Evolutionary conservation across 306 rosid species (phyloP).

Genomic region (Phaseolus lunatus): DNA sequence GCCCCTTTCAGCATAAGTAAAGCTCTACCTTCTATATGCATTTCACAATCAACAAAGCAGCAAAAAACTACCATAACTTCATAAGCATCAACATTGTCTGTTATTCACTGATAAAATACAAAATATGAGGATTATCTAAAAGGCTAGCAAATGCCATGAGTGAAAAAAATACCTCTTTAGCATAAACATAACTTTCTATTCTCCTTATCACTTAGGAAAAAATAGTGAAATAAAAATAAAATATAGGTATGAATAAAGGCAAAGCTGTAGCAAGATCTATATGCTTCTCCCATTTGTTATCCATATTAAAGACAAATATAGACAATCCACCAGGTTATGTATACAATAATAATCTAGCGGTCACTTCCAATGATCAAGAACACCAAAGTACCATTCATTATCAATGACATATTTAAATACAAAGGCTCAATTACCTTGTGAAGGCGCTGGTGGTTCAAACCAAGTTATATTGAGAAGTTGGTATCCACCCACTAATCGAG

Average conservation of each 20-base stretch:
- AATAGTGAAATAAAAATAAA: constrained; percentile 25
- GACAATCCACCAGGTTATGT: neutral
- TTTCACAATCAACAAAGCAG: constrained; percentile 22
- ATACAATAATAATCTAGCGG: constrained; percentile 24
- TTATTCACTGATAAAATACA: constrained; percentile 22
- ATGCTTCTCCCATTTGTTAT: constrained; percentile 12
- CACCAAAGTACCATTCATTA: constrained; percentile 26
- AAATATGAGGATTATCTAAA: neutral
- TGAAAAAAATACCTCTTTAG: neutral
- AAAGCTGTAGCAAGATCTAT: constrained; percentile 5
- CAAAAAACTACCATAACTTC: neutral
- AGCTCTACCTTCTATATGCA: constrained; percentile 21
- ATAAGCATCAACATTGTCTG: constrained; percentile 13
- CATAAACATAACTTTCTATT: constrained; percentile 14
- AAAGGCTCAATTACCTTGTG: constrained; percentile 64
- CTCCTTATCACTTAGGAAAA: constrained; percentile 24
- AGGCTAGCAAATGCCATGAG: neutral
- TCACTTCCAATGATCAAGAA: constrained; percentile 7
- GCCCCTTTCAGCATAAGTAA: neutral
- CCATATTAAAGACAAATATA: neutral
- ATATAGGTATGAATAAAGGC: constrained; percentile 9
- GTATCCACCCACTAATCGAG: constrained; percentile 82
- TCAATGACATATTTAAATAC: constrained; percentile 18
- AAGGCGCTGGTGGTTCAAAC: constrained; percentile 78
- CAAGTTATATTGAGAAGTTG: constrained; percentile 83